Base-by-base conservation (phyloP, 2,329 filamentous ascomycete genomes). In the Diaporthe vexans region DNA sequence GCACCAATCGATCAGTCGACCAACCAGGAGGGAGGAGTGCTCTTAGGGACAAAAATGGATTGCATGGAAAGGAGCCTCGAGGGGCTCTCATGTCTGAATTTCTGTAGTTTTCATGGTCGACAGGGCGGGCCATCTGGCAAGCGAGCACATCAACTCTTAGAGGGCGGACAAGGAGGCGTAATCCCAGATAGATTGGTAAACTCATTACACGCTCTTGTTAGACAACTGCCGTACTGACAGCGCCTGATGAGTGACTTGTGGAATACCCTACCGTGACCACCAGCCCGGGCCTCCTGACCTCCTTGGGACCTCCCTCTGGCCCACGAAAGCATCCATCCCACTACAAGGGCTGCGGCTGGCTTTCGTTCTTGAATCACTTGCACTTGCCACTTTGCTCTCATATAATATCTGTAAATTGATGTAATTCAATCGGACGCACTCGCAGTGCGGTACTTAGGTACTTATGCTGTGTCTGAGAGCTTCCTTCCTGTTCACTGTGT, bases 101-200 rank as follows among this genome's bases (percentile, higher is more conserved):
- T 58, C 69, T 69, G 46, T 72, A 54, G 46, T 74, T 69, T 65
- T 24, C 35, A 40, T 54, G 48, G 33, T 58, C 33, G 52, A 24
- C 21, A 19, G 59, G 26, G 59, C 61, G 35, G 48, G 51, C 19
- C 51, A 48, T 59, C 52, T 56, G 68, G 69, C 48, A 73, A 72
- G 72, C 56, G 69, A 72, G 72, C 65, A 63, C 68, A 57, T 63
- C 52, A 69, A 35, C 46, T 52, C 26, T 70, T 56, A 29, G 48
- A 29, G 56, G 61, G 43, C 43, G 72, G 72, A 65, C 61, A 73
- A 21, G 73, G 59, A 56, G 75, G 70, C 63, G 73, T 71, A 73
- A 70, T 73, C n/a, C 40, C 72, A 70, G 71, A 71, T 76, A 76
- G 68, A 75, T 71, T 76, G 75, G 75, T 71, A 67, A 75, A 75